Evolutionary conservation across 2,329 filamentous ascomycete genomes (phyloP).

Genomic region (Chrysosphaeria jannelii): DNA sequence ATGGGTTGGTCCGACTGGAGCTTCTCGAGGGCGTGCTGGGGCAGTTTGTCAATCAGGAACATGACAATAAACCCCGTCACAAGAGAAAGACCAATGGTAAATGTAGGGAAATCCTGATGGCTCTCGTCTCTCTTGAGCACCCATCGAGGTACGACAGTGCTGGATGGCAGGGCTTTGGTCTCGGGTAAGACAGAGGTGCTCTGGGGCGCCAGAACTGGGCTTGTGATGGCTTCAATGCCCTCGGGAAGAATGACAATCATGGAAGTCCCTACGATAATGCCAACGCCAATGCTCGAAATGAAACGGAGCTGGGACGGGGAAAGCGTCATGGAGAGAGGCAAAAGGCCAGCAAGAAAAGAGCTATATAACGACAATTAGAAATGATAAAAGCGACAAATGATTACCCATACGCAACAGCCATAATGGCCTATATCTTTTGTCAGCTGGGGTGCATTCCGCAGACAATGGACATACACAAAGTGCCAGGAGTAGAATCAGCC

Average conservation of each 20-base stretch:
- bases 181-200: neutral
- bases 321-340: constrained; percentile 69
- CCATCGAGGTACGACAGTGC: too few species aligned
- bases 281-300: constrained; percentile 77
- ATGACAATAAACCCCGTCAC: constrained; percentile 79
- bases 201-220: constrained; percentile 9
- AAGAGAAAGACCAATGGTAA: constrained; percentile 65
- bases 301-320: constrained; percentile 65
- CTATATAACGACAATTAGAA: constrained; percentile 14
- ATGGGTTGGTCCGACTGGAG: constrained; percentile 31
- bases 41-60: constrained; percentile 79
- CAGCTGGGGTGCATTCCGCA: neutral
- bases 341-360: constrained; percentile 73
- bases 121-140: neutral
- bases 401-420: constrained; percentile 26
- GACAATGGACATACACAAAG: constrained; percentile 7
- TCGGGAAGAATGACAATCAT: constrained; percentile 95
- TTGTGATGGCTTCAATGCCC: constrained; percentile 71
- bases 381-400: neutral
- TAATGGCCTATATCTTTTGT: constrained; percentile 14
- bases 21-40: constrained; percentile 36
- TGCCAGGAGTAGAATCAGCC: constrained; percentile 9
- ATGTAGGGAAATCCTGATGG: constrained; percentile 18
- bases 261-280: constrained; percentile 78
- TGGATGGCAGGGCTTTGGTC: too few species aligned